Conservation (phyloP, 768 basidiomycete species). For the Gyrodon lividus region DNA sequence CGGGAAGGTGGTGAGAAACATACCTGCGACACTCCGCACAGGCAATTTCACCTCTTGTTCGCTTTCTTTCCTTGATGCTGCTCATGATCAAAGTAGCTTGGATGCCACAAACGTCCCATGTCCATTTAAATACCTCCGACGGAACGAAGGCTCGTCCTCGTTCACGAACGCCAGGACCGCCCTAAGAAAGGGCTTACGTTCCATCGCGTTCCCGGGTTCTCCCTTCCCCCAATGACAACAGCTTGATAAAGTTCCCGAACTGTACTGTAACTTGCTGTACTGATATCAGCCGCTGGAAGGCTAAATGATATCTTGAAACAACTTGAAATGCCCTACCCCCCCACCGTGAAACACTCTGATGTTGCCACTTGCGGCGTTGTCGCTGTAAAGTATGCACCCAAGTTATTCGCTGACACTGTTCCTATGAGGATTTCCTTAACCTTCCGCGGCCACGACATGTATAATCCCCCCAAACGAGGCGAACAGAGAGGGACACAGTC, state of each 20-base stretch:
- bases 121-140: constrained; percentile 8
- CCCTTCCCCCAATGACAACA: background rate
- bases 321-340: background rate
- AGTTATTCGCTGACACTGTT: too few relatives aligned
- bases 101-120: background rate
- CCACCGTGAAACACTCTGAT: background rate
- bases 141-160: background rate
- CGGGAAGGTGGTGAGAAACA: background rate
- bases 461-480: too few relatives aligned
- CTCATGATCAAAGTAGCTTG: constrained; percentile 9
- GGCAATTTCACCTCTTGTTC: constrained; percentile 28
- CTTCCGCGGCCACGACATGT: too few relatives aligned
- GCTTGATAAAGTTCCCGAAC: background rate
- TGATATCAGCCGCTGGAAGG: too few relatives aligned
- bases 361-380: too few relatives aligned
- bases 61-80: constrained; percentile 21
- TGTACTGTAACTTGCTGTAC: background rate
- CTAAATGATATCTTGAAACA: background rate
- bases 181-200: too few relatives aligned
- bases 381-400: too few relatives aligned
- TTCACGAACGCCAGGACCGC: too few relatives aligned
- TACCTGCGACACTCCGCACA: constrained; percentile 34
- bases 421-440: too few relatives aligned
- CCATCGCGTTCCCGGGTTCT: background rate
- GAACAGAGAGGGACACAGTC: too few relatives aligned